Percentiles rank a stretch among this genome's conserved stretches.
Evolutionary conservation across 106 monocot species (phyloP).

Genomic region (Platanthera zijinensis): DNA sequence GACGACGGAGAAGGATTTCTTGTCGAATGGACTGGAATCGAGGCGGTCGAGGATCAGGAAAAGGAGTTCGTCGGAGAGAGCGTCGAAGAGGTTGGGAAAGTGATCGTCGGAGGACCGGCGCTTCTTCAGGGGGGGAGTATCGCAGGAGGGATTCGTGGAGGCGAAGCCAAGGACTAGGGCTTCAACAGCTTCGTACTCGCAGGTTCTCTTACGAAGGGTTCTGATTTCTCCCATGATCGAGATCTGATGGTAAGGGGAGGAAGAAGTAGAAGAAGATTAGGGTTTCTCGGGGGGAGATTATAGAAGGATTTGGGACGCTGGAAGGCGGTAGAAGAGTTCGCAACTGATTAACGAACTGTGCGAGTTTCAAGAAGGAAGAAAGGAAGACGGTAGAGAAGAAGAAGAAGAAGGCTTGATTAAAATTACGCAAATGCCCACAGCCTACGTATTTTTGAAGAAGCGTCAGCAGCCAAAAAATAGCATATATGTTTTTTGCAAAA

Average conservation of each 20-base stretch:
- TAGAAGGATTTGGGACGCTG: background rate
- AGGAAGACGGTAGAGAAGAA: background rate
- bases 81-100: slow-evolving; percentile 22
- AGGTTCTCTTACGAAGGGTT: background rate
- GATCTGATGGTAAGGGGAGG: background rate
- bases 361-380: background rate
- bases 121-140: background rate
- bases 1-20: slow-evolving; percentile 54
- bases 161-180: background rate
- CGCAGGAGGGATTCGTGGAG: background rate
- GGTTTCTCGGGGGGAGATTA: background rate
- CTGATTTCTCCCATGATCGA: background rate
- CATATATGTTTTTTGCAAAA: background rate
- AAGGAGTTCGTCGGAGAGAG: slow-evolving; percentile 52
- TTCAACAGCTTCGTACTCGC: background rate
- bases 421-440: slow-evolving; percentile 4
- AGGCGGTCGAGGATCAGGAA: slow-evolving; percentile 50
- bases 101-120: background rate
- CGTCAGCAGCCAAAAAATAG: background rate
- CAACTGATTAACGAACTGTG: background rate
- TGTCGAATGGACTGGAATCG: slow-evolving; percentile 18
- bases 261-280: background rate
- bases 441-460: background rate
- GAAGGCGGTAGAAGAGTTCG: background rate
- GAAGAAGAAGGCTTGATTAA: background rate